phyloP scores from a whole-genome alignment of 2,329 filamentous ascomycete genomes.

The Claviceps maximensis region DNA sequence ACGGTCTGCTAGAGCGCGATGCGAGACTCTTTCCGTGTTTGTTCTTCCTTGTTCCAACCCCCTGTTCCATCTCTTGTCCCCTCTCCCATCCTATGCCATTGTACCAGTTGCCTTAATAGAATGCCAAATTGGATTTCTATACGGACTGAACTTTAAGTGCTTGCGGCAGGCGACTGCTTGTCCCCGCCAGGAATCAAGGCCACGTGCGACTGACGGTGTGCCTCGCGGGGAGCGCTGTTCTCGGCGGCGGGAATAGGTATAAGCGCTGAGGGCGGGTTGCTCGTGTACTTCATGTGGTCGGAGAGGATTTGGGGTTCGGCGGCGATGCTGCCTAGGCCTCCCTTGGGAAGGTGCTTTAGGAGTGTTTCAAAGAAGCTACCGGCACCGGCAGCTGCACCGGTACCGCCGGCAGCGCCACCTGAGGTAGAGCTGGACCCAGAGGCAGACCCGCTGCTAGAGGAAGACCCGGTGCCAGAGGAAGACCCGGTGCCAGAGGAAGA shows the following conservation, averaged over 20 bases:
- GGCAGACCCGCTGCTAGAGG: background rate
- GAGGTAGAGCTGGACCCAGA: background rate
- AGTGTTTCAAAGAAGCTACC: background rate
- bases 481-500: background rate
- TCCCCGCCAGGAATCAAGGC: background rate
- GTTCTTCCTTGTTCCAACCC: too few species aligned
- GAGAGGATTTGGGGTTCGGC: background rate
- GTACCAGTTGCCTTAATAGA: too few species aligned
- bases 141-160: too few species aligned
- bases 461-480: background rate
- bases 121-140: too few species aligned
- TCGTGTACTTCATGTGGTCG: conserved; percentile 1
- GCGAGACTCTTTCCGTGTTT: too few species aligned
- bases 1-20: too few species aligned
- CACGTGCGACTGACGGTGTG: background rate
- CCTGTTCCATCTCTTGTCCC: too few species aligned
- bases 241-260: background rate
- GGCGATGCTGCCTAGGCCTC: background rate
- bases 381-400: background rate
- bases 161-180: background rate
- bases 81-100: too few species aligned
- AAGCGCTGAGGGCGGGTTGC: background rate
- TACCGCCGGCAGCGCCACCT: background rate
- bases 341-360: background rate
- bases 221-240: background rate